A percentile compares a stretch with the other conserved stretches of the same genome.
These are phyloP conservation scores for Talaromyces atroroseus DNA, from an alignment of 2,329 filamentous ascomycete genomes.

Conservation along the genomic window DNA sequence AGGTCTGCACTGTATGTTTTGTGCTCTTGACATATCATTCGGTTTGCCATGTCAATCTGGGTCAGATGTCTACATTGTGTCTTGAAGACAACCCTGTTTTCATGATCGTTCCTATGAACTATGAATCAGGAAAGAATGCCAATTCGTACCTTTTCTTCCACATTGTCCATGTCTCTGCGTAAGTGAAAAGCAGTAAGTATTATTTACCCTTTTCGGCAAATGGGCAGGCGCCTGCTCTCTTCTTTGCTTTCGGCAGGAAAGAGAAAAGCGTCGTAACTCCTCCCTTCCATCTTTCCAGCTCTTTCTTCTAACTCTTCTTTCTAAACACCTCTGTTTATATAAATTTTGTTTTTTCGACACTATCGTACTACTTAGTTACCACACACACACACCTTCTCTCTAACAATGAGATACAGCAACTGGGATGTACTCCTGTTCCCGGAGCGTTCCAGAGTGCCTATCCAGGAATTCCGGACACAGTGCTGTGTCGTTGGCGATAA, in stretches of 20 bases:
- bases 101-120: background rate
- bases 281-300: background rate
- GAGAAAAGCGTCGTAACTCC: background rate
- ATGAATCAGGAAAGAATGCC: background rate
- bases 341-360: background rate
- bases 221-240: background rate
- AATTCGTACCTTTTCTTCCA: background rate
- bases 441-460: conserved; percentile 58
- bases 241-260: background rate
- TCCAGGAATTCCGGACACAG: conserved; percentile 76
- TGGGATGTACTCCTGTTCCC: conserved; percentile 85
- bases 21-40: background rate
- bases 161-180: background rate
- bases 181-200: background rate
- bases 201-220: background rate
- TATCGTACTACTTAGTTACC: background rate
- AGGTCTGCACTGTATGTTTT: background rate
- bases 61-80: background rate
- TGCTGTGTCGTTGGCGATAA: conserved; percentile 61
- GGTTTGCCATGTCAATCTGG: background rate
- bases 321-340: background rate
- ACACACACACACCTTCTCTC: background rate
- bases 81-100: background rate
- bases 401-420: conserved; percentile 72
- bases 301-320: background rate